A percentile compares a stretch with the other conserved stretches of the same genome.
These are phyloP conservation scores for Pythium rhizo-oryzae DNA, from an alignment of 352 stramenopile species.

Conservation along the genomic window DNA sequence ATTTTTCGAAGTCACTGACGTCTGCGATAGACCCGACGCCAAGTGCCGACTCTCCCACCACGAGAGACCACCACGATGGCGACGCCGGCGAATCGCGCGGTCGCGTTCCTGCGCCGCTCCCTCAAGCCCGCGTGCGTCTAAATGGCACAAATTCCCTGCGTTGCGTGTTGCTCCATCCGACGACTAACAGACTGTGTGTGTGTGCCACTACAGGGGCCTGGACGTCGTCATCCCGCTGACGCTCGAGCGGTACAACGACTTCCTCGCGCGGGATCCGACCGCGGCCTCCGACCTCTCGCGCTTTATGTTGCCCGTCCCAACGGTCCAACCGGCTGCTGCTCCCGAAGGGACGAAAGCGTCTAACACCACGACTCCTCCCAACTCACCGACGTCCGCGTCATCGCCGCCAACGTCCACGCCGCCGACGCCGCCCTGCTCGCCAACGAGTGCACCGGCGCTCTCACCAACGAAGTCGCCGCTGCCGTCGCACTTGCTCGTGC, in stretches of 20 bases:
- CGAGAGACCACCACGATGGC: conserved; percentile 6
- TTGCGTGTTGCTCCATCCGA: background rate
- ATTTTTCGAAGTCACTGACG: conserved; percentile 5
- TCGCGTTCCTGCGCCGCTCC: conserved; percentile 22
- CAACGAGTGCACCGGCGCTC: background rate
- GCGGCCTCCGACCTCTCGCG: conserved; percentile 42
- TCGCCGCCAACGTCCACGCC: background rate
- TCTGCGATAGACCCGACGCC: background rate
- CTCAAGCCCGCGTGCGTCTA: conserved; percentile 23
- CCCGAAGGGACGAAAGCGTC: background rate
- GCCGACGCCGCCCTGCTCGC: background rate
- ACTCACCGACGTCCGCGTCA: background rate
- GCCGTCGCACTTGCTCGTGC: conserved; percentile 53
- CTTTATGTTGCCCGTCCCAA: conserved; percentile 46
- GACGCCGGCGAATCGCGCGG: conserved; percentile 18
- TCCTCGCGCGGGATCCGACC: conserved; percentile 31
- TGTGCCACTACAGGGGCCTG: conserved; percentile 41
- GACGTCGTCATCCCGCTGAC: conserved; percentile 71
- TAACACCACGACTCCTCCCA: background rate
- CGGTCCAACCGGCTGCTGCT: background rate
- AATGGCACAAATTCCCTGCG: background rate
- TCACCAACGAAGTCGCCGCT: background rate
- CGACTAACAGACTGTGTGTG: conserved; percentile 1
- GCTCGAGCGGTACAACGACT: conserved; percentile 68
- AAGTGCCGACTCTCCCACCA: background rate